Conservation (phyloP, 2,329 filamentous ascomycete genomes). For the Colletotrichum spaethianum region DNA sequence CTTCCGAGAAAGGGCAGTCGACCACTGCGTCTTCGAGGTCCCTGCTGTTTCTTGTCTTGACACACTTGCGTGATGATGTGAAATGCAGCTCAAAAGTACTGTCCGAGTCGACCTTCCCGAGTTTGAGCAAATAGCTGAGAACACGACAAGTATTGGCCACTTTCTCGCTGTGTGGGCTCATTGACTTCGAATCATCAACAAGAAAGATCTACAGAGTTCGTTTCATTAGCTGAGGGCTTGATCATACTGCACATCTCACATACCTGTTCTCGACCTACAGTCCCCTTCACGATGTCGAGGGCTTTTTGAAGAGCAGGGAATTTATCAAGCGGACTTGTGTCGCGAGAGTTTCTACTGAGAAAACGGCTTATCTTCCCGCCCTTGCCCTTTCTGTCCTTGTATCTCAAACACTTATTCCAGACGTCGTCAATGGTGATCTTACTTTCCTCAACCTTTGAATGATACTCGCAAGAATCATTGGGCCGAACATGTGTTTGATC, state of each 20-base stretch:
- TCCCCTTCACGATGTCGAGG: neutral
- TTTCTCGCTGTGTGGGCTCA: neutral
- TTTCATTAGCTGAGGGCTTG: neutral
- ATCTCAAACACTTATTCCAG: too few relatives aligned
- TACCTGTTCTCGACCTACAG: neutral
- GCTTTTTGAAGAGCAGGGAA: neutral
- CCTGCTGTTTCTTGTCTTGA: neutral
- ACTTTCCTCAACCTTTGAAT: too few relatives aligned
- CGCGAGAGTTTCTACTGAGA: too few relatives aligned
- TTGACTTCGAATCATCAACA: conserved; percentile 8
- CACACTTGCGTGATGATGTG: neutral
- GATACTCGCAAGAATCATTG: too few relatives aligned
- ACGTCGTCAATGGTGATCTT: too few relatives aligned
- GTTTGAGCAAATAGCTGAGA: neutral
- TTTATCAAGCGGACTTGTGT: neutral
- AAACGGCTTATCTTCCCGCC: neutral
- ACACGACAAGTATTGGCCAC: neutral
- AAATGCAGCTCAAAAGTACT: conserved; percentile 3
- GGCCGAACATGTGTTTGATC: too few relatives aligned
- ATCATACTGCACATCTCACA: neutral
- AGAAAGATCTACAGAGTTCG: conserved; percentile 2
- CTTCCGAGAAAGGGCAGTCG: neutral
- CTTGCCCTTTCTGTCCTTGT: too few relatives aligned
- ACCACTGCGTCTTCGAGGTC: neutral
- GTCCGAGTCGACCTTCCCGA: neutral